Conservation (phyloP, 768 basidiomycete species). For the Leccinum boreale region DNA sequence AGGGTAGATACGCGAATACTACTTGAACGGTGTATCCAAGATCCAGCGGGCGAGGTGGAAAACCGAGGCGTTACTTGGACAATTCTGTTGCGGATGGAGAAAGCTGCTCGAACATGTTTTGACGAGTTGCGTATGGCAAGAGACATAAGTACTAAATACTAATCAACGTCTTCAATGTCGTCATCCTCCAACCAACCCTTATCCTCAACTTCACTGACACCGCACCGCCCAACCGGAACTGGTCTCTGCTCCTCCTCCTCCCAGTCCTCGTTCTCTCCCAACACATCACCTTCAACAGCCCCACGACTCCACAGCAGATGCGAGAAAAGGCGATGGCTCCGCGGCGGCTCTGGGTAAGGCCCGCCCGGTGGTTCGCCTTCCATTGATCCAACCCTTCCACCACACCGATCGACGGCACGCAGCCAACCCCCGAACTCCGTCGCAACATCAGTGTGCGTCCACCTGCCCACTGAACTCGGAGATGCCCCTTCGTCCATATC, state of each 20-base stretch:
- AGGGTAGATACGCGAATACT: conserved; percentile 36
- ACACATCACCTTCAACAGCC: conserved; percentile 14
- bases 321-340: conserved; percentile 51
- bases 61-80: conserved; percentile 8
- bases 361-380: not conserved
- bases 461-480: conserved; percentile 35
- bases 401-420: conserved; percentile 40
- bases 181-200: conserved; percentile 55
- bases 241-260: conserved; percentile 29
- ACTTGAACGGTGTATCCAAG: conserved; percentile 13
- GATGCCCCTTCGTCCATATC: conserved; percentile 3
- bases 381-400: not conserved
- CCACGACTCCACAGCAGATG: conserved; percentile 43
- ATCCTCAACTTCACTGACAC: conserved; percentile 25
- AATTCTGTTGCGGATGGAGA: not conserved
- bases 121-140: not conserved
- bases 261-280: conserved; percentile 30
- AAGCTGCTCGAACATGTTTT: not conserved
- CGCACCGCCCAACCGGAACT: conserved; percentile 21
- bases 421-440: conserved; percentile 60
- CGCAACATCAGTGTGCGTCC: conserved; percentile 50
- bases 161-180: conserved; percentile 50
- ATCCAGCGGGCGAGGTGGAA: conserved; percentile 3
- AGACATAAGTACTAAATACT: conserved; percentile 2
- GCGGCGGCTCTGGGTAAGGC: conserved; percentile 9